These are phyloP conservation scores for Agrocybe pediades DNA, from an alignment of 768 basidiomycete genomes.

Conservation along the genomic window DNA sequence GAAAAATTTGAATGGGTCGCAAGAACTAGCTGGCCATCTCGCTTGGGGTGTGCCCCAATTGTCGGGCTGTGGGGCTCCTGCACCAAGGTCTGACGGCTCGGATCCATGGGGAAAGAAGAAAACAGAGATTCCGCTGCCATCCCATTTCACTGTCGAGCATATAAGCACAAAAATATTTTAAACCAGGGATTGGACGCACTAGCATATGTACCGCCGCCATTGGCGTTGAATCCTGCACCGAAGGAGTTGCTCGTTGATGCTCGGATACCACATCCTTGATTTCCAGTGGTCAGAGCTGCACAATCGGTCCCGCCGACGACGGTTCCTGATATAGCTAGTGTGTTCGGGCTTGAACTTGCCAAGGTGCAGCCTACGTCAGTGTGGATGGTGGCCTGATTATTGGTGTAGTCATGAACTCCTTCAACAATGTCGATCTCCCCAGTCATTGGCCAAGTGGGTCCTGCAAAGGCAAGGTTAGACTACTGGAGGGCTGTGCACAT, in stretches of 20 bases:
- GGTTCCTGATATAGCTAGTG: conserved; percentile 59
- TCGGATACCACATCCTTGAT: conserved; percentile 83
- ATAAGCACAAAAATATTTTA: conserved; percentile 4
- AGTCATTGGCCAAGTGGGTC: conserved; percentile 62
- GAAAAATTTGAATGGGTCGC: conserved; percentile 82
- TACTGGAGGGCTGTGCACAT: conserved; percentile 9
- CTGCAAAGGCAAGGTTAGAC: conserved; percentile 52
- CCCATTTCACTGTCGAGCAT: conserved; percentile 68
- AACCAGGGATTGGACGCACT: conserved; percentile 52
- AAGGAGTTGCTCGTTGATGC: conserved; percentile 63
- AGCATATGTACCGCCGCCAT: conserved; percentile 86
- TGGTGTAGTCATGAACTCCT: conserved; percentile 79
- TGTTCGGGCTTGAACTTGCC: conserved; percentile 43
- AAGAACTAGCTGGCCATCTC: conserved; percentile 72
- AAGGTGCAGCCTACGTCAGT: conserved; percentile 73
- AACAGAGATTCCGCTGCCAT: conserved; percentile 69
- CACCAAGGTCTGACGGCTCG: conserved; percentile 77
- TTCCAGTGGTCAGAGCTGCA: conserved; percentile 65
- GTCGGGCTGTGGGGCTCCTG: conserved; percentile 72
- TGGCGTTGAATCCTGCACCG: conserved; percentile 85
- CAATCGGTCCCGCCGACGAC: conserved; percentile 76
- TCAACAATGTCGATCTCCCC: conserved; percentile 89
- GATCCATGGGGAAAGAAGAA: conserved; percentile 80
- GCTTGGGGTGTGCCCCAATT: conserved; percentile 81
- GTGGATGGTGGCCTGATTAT: conserved; percentile 83